phyloP scores from a whole-genome alignment of 1,139 yeast genomes.

The Hemisphaericaspora subhashii region DNA sequence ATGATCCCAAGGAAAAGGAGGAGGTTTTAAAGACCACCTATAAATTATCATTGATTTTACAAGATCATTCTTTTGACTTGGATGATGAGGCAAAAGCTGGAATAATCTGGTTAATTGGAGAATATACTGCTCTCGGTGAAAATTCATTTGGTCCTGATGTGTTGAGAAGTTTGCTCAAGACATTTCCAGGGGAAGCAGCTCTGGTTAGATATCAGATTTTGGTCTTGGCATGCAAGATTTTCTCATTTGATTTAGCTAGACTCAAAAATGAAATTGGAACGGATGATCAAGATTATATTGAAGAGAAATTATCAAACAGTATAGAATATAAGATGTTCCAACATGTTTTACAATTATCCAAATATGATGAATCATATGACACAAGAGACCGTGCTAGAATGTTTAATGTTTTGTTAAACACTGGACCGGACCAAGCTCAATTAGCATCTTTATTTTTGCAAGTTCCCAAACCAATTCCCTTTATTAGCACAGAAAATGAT shows the following conservation, averaged over 20 bases:
- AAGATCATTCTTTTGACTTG: constrained; percentile 25
- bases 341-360: constrained; percentile 62
- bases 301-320: constrained; percentile 24
- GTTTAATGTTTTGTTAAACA: constrained; percentile 51
- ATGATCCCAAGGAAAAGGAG: constrained; percentile 23
- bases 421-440: constrained; percentile 39
- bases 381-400: constrained; percentile 84
- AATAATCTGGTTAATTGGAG: constrained; percentile 90
- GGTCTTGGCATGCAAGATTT: constrained; percentile 71
- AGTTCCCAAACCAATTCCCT: constrained; percentile 75
- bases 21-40: constrained; percentile 35
- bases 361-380: constrained; percentile 75
- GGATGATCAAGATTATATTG: constrained; percentile 15
- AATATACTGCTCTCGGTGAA: constrained; percentile 50
- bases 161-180: constrained; percentile 56
- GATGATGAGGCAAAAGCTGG: constrained; percentile 71
- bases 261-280: constrained; percentile 25
- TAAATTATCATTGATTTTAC: constrained; percentile 34
- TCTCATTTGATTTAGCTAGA: constrained; percentile 52
- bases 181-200: constrained; percentile 57
- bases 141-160: constrained; percentile 73
- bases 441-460: constrained; percentile 78
- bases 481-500: constrained; percentile 6
- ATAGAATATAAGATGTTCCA: constrained; percentile 58
- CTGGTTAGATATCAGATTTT: constrained; percentile 71